Evolutionary conservation across 2,329 filamentous ascomycete genomes (phyloP), one percentile per base, ranked within the genome.

Genomic region (Arthrocladium fulminans): DNA sequence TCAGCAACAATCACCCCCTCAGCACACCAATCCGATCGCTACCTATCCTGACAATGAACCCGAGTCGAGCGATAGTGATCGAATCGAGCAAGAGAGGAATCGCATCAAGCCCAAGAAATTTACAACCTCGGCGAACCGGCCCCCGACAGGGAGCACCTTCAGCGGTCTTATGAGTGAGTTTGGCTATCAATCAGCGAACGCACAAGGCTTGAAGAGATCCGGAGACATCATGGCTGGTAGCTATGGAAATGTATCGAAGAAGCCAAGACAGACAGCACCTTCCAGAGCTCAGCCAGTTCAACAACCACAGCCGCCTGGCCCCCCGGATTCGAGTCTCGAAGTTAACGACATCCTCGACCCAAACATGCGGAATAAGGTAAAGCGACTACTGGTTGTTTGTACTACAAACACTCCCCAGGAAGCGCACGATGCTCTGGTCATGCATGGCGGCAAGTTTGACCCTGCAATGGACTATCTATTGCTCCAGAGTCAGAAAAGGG

Each of bases 61-160:
- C 17, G 78, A 74, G 12, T 83, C 81, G 0, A 82, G 84, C 24
- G 78, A 82, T 49, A 48, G 38, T 24, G 73, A 78, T 23, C 71
- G 76, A 44, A 59, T 65, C 40, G 66, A 70, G 35, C 61, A 63
- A 15, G 63, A 70, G 32, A 64, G 66, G 37, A 75, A 75, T 1
- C 76, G 82, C 54, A 81, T 86, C 54, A 77, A 75, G 51, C 76
- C 79, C 54, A 67, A 67, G 30, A 73, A 68, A 58, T 66, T 67
- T 29, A 49, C 71, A 69, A 4, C 67, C 68, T 9, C 55, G 64
- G 12, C 57, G 57, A 29, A 55, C 60, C 25, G 60, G 58, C 44
- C 44, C 12, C 32, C 44, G 2, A 23, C 29, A 20, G 3, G 29
- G 29, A 47, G 39, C 22, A 22, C 32, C 32, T 47, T 47, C 23